phyloP scores from a whole-genome alignment of 2,329 filamentous ascomycete genomes.

The Penicillium aurantiogriseum region DNA sequence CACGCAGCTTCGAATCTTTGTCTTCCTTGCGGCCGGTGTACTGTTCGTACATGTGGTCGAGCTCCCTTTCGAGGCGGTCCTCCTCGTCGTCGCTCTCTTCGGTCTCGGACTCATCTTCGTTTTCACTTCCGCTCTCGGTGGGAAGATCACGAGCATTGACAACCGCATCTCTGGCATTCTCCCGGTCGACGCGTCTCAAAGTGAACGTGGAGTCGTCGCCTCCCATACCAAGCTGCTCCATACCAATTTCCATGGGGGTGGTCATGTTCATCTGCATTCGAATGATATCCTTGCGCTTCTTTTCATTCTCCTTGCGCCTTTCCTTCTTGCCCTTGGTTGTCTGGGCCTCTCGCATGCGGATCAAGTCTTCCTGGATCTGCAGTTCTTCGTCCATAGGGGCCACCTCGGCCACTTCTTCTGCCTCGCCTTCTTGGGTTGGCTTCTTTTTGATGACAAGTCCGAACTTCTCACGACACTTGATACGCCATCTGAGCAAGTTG shows the following conservation, averaged over 20 bases:
- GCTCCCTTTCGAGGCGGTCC: conserved; percentile 76
- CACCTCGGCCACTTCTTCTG: conserved; percentile 76
- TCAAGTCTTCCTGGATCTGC: conserved; percentile 81
- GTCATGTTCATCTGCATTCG: conserved; percentile 97
- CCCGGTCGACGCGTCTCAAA: conserved; percentile 76
- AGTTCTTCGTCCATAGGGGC: conserved; percentile 94
- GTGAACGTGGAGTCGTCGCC: conserved; percentile 85
- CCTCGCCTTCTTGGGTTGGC: conserved; percentile 51
- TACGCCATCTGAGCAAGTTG: conserved; percentile 79
- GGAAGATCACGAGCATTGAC: conserved; percentile 75
- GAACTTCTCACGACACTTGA: conserved; percentile 87
- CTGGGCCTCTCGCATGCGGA: conserved; percentile 77
- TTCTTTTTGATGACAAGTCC: conserved; percentile 76
- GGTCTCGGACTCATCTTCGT: conserved; percentile 57
- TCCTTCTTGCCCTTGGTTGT: conserved; percentile 76
- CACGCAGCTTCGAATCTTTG: conserved; percentile 79
- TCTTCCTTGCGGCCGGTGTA: conserved; percentile 79
- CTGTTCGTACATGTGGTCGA: conserved; percentile 82
- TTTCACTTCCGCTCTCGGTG: conserved; percentile 59
- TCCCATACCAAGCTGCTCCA: conserved; percentile 76
- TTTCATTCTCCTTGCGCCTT: conserved; percentile 83
- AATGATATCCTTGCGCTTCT: conserved; percentile 91
- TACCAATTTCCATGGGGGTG: conserved; percentile 90
- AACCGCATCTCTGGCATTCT: conserved; percentile 66
- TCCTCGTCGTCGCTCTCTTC: conserved; percentile 72